These are phyloP conservation scores for Flammula alnicola DNA, from an alignment of 1,284 basidiomycete genomes.

Conservation along the genomic window DNA sequence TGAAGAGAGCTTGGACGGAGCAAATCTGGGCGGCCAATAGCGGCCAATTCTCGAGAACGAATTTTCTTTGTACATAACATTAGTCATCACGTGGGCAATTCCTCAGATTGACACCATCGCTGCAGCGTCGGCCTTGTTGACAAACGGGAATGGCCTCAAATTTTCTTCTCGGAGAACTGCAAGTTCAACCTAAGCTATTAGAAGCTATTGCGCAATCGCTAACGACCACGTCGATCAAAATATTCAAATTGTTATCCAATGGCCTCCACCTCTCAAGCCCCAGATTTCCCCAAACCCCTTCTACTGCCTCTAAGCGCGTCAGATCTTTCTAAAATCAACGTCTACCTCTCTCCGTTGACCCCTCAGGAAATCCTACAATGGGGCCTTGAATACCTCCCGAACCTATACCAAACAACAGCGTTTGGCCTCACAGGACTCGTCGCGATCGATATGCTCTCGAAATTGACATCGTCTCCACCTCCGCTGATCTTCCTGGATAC, in stretches of 20 bases:
- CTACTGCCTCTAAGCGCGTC: slow-evolving; percentile 67
- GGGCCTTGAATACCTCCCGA: slow-evolving; percentile 81
- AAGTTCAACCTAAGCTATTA: slow-evolving; percentile 1
- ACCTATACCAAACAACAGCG: slow-evolving; percentile 89
- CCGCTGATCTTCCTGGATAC: slow-evolving; percentile 94
- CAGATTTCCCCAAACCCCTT: slow-evolving; percentile 50
- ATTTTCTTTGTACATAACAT: slow-evolving; percentile 1
- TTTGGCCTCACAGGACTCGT: slow-evolving; percentile 93
- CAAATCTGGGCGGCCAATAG: no score
- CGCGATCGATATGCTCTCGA: slow-evolving; percentile 90
- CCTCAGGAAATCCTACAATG: slow-evolving; percentile 86
- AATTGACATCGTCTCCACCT: slow-evolving; percentile 67
- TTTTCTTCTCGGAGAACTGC: neutral
- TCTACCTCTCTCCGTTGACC: slow-evolving; percentile 66
- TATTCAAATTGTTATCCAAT: slow-evolving; percentile 8
- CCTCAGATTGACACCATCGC: slow-evolving; percentile 28
- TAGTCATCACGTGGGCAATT: slow-evolving; percentile 20
- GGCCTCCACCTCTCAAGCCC: slow-evolving; percentile 13
- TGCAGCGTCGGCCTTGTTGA: slow-evolving; percentile 5
- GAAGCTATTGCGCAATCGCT: slow-evolving; percentile 2
- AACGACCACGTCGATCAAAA: neutral
- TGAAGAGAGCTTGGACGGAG: no score
- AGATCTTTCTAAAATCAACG: slow-evolving; percentile 74
- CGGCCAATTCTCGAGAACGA: no score
- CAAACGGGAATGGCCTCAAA: neutral